A percentile compares a stretch with the other conserved stretches of the same genome.
Evolutionary conservation across 192 early-diverging fungal species (phyloP).

Genomic region (Podila clonocystis): DNA sequence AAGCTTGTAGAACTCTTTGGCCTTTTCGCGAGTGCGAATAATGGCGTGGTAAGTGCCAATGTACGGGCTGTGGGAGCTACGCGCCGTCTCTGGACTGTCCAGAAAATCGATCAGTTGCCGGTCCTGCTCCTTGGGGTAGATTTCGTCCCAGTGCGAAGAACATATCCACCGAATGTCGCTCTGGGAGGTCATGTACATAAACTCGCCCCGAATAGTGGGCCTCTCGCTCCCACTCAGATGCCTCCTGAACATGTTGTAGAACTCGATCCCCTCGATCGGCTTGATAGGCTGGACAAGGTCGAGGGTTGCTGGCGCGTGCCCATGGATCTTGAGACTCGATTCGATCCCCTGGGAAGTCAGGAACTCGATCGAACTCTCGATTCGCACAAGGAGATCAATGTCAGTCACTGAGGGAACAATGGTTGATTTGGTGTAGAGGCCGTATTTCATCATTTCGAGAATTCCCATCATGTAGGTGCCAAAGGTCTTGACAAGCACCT

Average conservation of each 20-base stretch:
- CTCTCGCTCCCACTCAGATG: background rate
- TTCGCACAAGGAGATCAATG: slow-evolving; percentile 1
- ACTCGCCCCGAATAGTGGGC: background rate
- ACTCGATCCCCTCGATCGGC: slow-evolving; percentile 7
- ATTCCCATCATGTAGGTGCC: slow-evolving; percentile 31
- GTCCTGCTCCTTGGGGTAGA: background rate
- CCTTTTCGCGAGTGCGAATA: slow-evolving; percentile 4
- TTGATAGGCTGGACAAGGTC: slow-evolving; percentile 15
- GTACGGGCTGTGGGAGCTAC: background rate
- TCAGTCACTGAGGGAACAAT: background rate
- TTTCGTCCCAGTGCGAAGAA: background rate
- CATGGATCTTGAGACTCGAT: background rate
- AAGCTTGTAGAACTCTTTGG: slow-evolving; percentile 4
- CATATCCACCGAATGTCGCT: slow-evolving; percentile 37
- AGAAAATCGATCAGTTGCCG: background rate
- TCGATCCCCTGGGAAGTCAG: slow-evolving; percentile 24
- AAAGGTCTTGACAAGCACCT: background rate
- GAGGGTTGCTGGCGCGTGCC: background rate
- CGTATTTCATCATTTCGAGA: slow-evolving; percentile 30
- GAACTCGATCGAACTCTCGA: slow-evolving; percentile 25
- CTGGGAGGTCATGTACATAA: slow-evolving; percentile 1
- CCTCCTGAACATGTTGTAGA: slow-evolving; percentile 12
- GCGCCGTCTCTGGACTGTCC: background rate
- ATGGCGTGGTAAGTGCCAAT: slow-evolving; percentile 9
- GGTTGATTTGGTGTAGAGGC: background rate